Evolutionary conservation across 2,329 filamentous ascomycete genomes (phyloP).

Genomic region (Colletotrichum euphorbiae): DNA sequence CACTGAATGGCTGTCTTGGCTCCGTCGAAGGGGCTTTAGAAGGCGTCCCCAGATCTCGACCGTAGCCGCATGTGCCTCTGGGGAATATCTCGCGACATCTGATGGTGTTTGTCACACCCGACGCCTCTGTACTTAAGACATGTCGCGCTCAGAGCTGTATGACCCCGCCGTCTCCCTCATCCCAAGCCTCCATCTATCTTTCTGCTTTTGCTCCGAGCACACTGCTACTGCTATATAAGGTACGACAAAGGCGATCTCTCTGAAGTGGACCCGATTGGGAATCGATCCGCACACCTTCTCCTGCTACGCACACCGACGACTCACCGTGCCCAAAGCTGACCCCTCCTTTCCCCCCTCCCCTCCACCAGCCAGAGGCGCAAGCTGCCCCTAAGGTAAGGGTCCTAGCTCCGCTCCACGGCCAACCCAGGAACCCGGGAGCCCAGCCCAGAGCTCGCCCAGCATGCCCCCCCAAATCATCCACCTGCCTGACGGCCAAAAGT

Average conservation of each 20-base stretch:
- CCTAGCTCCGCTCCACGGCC: slow-evolving; percentile 16
- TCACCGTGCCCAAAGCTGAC: not conserved
- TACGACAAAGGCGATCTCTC: no score
- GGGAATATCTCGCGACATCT: slow-evolving; percentile 5
- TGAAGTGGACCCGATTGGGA: no score
- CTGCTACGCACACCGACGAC: not conserved
- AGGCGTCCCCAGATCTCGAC: slow-evolving; percentile 32
- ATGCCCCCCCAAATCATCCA: slow-evolving; percentile 66
- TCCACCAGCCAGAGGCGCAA: slow-evolving; percentile 3
- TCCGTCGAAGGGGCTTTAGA: slow-evolving; percentile 26
- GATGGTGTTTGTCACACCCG: not conserved
- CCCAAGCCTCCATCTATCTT: not conserved
- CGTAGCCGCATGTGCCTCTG: slow-evolving; percentile 14
- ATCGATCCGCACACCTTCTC: not conserved
- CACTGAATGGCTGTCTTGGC: slow-evolving; percentile 33
- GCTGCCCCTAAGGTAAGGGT: not conserved
- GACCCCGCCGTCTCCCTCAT: slow-evolving; percentile 32
- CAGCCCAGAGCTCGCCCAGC: slow-evolving; percentile 2
- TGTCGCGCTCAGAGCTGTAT: slow-evolving; percentile 14
- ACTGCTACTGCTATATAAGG: not conserved
- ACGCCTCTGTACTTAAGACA: slow-evolving; percentile 21
- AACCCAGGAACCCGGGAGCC: not conserved
- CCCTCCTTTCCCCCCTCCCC: not conserved
- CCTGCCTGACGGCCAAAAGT: slow-evolving; percentile 88
- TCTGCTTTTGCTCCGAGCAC: not conserved